Evolutionary conservation across 768 basidiomycete species (phyloP), one percentile per base, ranked within the genome.

Genomic region (Tylopilus plumbeoviolaceoides): DNA sequence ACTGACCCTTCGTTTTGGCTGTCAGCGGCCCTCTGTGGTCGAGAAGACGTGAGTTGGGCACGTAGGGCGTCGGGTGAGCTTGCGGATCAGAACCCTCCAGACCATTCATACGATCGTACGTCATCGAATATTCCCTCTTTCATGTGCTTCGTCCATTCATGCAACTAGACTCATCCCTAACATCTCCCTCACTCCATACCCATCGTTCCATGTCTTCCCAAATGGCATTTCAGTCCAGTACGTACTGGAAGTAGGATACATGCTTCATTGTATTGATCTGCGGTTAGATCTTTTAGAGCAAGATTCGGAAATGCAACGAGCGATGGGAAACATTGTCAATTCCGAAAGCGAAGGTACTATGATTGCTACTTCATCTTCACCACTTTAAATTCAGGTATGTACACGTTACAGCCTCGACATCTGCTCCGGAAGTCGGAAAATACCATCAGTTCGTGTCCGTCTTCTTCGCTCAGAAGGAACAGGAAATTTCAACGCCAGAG

Each of bases 291-390:
- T 87, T 15, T 66, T 88, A 51, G 84, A 87, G 20, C 76, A 80
- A 50, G 83, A 89, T 59, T 84, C 85, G 3, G 84, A 84, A 59
- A 88, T 89, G 87, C 83, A 82, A 49, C 76, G 78, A 48, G 80
- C 75, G 9, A 79, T 89, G 61, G 74, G 78, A 28, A 79, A 73
- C 20, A 61, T 82, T 52, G 78, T 81, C 48, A 81, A 76, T 59
- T 81, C 73, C 56, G 82, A 80, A 35, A 75, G 66, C 35, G 74
- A 74, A 62, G 63, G 63, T 65, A n/a, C n/a, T n/a, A 56, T 51
- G 52, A 17, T 48, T 38, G 2, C n/a, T 42, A 0, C 31, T 46
- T 31, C 48, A 7, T 17, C n/a, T 27, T 40, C n/a, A 20, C 23
- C 28, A 7, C 8, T 30, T 30, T 30, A 41, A 23, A 36, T 45